Evolutionary conservation across 1,284 basidiomycete species (phyloP).

Genomic region (Cryptococcus sp.): DNA sequence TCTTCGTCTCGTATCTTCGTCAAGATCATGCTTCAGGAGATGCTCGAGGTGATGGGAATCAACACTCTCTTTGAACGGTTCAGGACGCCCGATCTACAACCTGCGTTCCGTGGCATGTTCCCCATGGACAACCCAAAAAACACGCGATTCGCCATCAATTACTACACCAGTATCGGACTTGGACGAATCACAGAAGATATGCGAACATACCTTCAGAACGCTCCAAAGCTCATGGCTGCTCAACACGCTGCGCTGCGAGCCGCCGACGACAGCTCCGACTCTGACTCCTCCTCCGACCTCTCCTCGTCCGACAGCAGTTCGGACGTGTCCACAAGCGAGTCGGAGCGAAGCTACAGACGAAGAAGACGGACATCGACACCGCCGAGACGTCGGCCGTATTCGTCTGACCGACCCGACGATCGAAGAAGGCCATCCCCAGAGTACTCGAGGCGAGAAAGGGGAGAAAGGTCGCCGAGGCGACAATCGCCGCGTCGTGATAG

Average conservation of each 20-base stretch:
- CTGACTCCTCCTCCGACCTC: constrained; percentile 48
- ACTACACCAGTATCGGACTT: constrained; percentile 89
- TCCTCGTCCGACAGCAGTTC: constrained; percentile 23
- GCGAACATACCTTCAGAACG: constrained; percentile 92
- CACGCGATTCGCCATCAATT: constrained; percentile 96
- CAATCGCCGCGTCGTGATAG: constrained; percentile 7
- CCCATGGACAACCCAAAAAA: constrained; percentile 94
- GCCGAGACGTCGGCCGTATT: constrained; percentile 3
- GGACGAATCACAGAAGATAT: constrained; percentile 91
- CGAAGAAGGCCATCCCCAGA: too few species aligned
- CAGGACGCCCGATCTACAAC: constrained; percentile 72
- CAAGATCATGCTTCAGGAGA: constrained; percentile 92
- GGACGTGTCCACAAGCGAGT: constrained; percentile 45
- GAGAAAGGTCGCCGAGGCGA: constrained; percentile 13
- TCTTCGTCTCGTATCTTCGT: constrained; percentile 94
- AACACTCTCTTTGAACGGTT: constrained; percentile 78
- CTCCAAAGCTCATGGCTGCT: constrained; percentile 83
- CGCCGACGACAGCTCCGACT: constrained; percentile 46
- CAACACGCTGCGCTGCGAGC: constrained; percentile 77
- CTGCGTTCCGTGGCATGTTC: constrained; percentile 78
- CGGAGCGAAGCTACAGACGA: constrained; percentile 11
- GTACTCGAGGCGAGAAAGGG: constrained; percentile 1
- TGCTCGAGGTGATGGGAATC: constrained; percentile 88
- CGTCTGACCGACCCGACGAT: too few species aligned
- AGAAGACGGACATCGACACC: constrained; percentile 14